Percentiles rank a stretch among this genome's conserved stretches.
phyloP scores from a whole-genome alignment of 208 protist species.

The Leishmania arabica region DNA sequence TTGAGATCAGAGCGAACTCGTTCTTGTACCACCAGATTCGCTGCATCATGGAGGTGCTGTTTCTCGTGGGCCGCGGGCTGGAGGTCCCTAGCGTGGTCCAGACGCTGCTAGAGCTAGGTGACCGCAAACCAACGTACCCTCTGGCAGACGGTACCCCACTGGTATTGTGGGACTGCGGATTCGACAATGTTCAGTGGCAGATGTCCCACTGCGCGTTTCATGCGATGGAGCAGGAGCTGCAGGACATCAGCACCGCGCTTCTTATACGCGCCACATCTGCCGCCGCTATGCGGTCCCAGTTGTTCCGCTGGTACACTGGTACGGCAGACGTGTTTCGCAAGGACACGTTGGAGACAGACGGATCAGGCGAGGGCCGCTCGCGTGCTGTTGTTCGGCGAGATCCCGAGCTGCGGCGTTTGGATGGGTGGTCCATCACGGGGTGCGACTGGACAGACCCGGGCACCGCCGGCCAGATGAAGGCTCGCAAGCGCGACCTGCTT shows the following conservation, averaged over 20 bases:
- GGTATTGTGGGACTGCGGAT: slow-evolving; percentile 85
- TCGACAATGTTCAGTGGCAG: slow-evolving; percentile 61
- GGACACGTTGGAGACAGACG: not conserved
- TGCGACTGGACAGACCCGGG: slow-evolving; percentile 79
- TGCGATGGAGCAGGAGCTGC: slow-evolving; percentile 58
- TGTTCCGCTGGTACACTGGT: slow-evolving; percentile 69
- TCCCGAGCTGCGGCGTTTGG: slow-evolving; percentile 20
- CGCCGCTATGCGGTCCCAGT: slow-evolving; percentile 63
- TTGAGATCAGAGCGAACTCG: slow-evolving; percentile 92
- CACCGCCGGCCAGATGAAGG: slow-evolving; percentile 46
- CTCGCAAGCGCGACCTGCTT: slow-evolving; percentile 55
- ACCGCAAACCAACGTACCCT: slow-evolving; percentile 76
- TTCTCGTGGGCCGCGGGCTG: slow-evolving; percentile 83
- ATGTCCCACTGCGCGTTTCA: slow-evolving; percentile 60
- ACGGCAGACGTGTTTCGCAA: slow-evolving; percentile 26
- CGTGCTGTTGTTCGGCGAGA: slow-evolving; percentile 5
- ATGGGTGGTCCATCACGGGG: slow-evolving; percentile 69
- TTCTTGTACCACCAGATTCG: slow-evolving; percentile 98
- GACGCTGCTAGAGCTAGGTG: slow-evolving; percentile 63
- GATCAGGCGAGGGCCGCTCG: not conserved
- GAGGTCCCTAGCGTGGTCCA: slow-evolving; percentile 67
- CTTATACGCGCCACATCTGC: slow-evolving; percentile 57
- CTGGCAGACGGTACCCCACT: slow-evolving; percentile 81
- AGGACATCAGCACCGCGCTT: slow-evolving; percentile 77
- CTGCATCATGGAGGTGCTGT: slow-evolving; percentile 95